Conservation (phyloP, 139 green algal genomes). For the Deuterostichococcus epilithicus region DNA sequence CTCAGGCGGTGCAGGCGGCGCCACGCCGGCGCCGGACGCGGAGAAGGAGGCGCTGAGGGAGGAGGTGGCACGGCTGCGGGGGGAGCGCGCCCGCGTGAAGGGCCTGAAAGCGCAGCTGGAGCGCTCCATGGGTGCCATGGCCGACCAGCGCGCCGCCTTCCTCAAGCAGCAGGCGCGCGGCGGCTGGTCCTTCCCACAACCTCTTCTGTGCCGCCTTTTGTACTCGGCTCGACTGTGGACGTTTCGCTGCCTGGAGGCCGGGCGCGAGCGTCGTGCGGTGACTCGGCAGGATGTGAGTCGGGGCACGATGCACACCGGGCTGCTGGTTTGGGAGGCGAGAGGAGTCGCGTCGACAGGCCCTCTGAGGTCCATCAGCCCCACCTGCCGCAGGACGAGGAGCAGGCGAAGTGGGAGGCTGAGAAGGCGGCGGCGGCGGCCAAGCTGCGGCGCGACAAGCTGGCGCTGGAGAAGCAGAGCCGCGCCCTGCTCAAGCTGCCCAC, state of each 20-base stretch:
- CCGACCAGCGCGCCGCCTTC: conserved; percentile 54
- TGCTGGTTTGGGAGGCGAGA: background rate
- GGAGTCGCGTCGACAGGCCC: background rate
- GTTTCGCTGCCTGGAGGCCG: background rate
- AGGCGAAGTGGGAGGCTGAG: conserved; percentile 42
- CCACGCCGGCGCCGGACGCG: background rate
- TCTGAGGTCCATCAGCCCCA: background rate
- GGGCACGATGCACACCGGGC: background rate
- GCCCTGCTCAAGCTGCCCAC: conserved; percentile 68
- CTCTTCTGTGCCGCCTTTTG: no score
- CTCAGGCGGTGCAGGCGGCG: background rate
- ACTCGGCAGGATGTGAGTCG: background rate
- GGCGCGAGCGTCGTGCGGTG: background rate
- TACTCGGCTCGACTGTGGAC: background rate
- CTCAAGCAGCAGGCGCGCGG: conserved; percentile 54
- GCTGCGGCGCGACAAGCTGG: conserved; percentile 56
- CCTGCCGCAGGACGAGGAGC: conserved; percentile 41
- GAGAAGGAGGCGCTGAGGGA: conserved; percentile 22
- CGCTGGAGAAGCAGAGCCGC: conserved; percentile 72
- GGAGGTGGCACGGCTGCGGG: conserved; percentile 11
- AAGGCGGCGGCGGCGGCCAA: conserved; percentile 38
- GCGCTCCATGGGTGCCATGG: conserved; percentile 42
- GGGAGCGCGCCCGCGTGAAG: conserved; percentile 37
- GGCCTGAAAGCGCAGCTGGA: conserved; percentile 60
- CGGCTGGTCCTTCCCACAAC: no score